These are phyloP conservation scores for Penicillium chermesinum DNA, from an alignment of 495 filamentous ascomycete genomes.

Conservation along the genomic window DNA sequence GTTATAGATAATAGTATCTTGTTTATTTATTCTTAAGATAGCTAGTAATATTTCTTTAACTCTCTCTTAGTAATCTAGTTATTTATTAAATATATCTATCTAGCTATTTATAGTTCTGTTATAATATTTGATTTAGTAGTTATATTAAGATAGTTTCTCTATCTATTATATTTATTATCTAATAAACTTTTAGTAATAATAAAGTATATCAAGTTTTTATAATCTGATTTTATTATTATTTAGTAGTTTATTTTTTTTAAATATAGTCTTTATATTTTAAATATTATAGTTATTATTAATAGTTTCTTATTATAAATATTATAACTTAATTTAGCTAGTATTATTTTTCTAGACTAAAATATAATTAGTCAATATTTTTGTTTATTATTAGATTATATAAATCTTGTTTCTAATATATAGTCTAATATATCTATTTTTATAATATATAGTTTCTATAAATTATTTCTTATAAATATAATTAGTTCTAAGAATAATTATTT, in stretches of 20 bases:
- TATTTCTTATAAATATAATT: neutral
- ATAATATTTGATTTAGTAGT: neutral
- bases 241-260: neutral
- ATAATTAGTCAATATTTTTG: neutral
- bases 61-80: neutral
- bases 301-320: neutral
- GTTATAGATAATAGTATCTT: neutral
- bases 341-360: neutral
- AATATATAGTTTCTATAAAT: neutral
- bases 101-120: neutral
- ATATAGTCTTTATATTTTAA: neutral
- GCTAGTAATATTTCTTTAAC: neutral
- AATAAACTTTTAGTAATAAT: neutral
- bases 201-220: neutral
- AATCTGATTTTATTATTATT: neutral
- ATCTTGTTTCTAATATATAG: neutral
- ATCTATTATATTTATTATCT: neutral
- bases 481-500: neutral
- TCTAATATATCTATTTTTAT: neutral
- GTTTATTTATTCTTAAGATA: neutral
- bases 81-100: neutral
- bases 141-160: neutral
- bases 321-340: neutral
- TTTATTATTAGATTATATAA: neutral
- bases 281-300: neutral